A percentile compares a stretch with the other conserved stretches of the same genome.
phyloP scores from a whole-genome alignment of 164 flowering plant species.

The Berberis vulgaris region DNA sequence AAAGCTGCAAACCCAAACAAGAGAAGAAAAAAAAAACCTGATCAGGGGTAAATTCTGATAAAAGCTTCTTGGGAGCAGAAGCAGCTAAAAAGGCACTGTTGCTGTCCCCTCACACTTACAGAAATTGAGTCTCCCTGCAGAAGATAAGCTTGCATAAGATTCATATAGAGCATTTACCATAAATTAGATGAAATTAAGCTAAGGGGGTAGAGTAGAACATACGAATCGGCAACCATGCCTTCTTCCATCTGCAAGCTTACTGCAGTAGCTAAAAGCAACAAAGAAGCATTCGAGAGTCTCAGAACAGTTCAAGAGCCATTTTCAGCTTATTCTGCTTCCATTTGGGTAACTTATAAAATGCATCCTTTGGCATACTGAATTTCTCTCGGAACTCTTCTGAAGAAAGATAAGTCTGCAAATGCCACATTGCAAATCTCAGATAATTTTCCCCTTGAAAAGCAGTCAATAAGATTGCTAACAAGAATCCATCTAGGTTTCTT shows the following conservation, averaged over 20 bases:
- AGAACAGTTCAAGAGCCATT: constrained; percentile 86
- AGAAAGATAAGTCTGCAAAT: constrained; percentile 72
- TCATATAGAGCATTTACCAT: not conserved
- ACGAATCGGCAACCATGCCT: constrained; percentile 27
- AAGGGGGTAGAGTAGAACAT: constrained; percentile 8
- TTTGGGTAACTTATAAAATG: constrained; percentile 85
- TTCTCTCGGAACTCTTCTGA: constrained; percentile 78
- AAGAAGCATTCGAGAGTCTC: constrained; percentile 12
- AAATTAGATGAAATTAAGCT: not conserved
- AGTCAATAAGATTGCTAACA: not conserved
- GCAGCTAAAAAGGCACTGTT: constrained; percentile 87
- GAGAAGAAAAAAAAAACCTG: constrained; percentile 11
- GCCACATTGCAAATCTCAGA: not conserved
- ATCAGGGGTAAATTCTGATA: constrained; percentile 11
- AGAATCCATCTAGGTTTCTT: not conserved
- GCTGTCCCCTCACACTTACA: constrained; percentile 44
- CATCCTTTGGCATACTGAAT: constrained; percentile 78
- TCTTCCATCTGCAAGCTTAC: constrained; percentile 25
- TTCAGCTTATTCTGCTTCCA: constrained; percentile 98
- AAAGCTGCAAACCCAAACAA: constrained; percentile 25
- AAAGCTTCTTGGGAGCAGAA: constrained; percentile 64
- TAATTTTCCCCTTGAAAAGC: not conserved
- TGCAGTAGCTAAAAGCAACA: constrained; percentile 22
- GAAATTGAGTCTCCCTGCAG: constrained; percentile 24
- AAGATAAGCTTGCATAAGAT: constrained; percentile 8